Base-by-base conservation (phyloP, 805 yeast species). In the Barnettozyma pratensis region DNA sequence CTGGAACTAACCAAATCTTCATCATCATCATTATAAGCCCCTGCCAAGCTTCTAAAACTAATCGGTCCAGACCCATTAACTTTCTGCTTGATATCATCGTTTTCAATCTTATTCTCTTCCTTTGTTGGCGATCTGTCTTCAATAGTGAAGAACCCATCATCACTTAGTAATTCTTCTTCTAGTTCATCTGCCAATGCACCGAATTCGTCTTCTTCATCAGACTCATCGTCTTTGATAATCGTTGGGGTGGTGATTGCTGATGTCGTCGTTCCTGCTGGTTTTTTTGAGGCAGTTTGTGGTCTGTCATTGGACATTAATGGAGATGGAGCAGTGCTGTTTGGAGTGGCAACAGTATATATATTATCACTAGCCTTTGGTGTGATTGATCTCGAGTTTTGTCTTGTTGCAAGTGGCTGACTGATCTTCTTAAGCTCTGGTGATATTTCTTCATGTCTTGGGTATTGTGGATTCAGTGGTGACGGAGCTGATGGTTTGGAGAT, bases 41-140 rank as follows among this genome's bases (percentile, higher is more conserved):
- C 61, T n/a, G 58, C 61, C 28, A 62, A 36, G 19, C 53, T 53
- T 46, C 62, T 53, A 31, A 61, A 56, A 41, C 50, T 62, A 10
- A 47, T 58, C 7, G 64, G 64, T 10, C 57, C 46, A 6, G 41
- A 37, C n/a, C 42, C 45, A 19, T 37, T 42, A 29, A 25, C 14
- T 14, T 30, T 48, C 8, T 12, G 34, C 34, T 19, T n/a, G 28
- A 7, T 14, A 9, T 10, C 10, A 27, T 41, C 7, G 26, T 5
- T 19, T 25, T 30, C n/a, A 19, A 2, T 19, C 19, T 19, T 19
- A 19, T 19, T 19, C 19, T 19, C 19, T 19, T 19, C 12, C 4
- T 14, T 26, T 19, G 25, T 14, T 10, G 42, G 6, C 25, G 34
- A 39, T 6, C 47, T 39, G 31, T 49, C 51, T 14, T 50, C 59